Evolutionary conservation across 768 basidiomycete genomes (phyloP).

Genomic region (Glaciozyma antarctica): DNA sequence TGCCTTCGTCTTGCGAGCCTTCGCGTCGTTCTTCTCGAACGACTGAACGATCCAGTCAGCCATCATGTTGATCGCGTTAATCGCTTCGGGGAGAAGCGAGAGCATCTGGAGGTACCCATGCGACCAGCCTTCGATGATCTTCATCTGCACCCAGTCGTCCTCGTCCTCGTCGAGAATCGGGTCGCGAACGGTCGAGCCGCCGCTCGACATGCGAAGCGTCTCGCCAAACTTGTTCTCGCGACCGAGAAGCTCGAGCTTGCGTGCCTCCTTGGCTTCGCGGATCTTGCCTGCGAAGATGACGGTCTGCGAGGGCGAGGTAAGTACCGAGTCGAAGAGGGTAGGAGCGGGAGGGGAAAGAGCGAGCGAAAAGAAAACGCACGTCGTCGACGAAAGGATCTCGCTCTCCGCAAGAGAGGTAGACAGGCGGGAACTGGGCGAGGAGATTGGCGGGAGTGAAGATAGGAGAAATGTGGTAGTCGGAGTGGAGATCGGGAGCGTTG

Average conservation of each 20-base stretch:
- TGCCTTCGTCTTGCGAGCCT: not conserved
- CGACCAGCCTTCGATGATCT: constrained; percentile 56
- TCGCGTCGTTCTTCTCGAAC: constrained; percentile 44
- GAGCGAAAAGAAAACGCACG: constrained; percentile 6
- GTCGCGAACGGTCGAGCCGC: constrained; percentile 13
- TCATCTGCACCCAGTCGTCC: constrained; percentile 88
- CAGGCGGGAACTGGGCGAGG: constrained; percentile 84
- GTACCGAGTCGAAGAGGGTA: too few species aligned
- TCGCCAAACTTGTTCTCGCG: constrained; percentile 37
- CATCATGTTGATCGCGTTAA: constrained; percentile 64
- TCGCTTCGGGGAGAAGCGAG: constrained; percentile 67
- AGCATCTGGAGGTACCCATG: constrained; percentile 59
- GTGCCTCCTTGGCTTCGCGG: constrained; percentile 83
- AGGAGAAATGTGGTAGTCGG: constrained; percentile 93
- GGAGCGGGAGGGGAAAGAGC: not conserved
- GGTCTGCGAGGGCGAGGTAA: constrained; percentile 41
- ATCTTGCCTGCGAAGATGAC: constrained; percentile 91
- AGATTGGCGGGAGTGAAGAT: constrained; percentile 74
- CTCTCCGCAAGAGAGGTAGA: constrained; percentile 90
- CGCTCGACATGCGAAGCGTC: constrained; percentile 25
- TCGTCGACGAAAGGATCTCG: constrained; percentile 95
- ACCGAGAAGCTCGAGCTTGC: constrained; percentile 63
- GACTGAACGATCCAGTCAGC: constrained; percentile 84
- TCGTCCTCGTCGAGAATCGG: constrained; percentile 56
- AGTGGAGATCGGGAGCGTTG: constrained; percentile 84